phyloP scores from a whole-genome alignment of 441 rosid species.

The Hura crepitans region DNA sequence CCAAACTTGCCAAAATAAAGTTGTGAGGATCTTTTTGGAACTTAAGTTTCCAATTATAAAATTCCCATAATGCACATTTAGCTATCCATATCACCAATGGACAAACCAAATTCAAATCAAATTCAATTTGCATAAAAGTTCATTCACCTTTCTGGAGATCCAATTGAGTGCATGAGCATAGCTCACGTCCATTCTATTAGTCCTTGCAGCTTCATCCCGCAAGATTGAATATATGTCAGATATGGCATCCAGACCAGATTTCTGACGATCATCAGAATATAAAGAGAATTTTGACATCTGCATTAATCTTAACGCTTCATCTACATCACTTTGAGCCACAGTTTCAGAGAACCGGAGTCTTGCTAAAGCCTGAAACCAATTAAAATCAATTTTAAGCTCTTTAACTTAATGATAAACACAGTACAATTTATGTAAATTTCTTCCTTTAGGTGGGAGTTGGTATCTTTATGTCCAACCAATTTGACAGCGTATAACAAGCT shows the following conservation, averaged over 20 bases:
- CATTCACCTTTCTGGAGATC: constrained; percentile 93
- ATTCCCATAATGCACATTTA: too few species aligned
- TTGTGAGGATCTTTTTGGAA: background rate
- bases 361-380: constrained; percentile 70
- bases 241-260: constrained; percentile 92
- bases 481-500: background rate
- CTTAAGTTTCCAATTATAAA: background rate
- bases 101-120: constrained; percentile 6
- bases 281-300: constrained; percentile 99
- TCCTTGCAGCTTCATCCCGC: constrained; percentile 96
- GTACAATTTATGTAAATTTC: background rate
- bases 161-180: constrained; percentile 92
- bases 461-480: background rate
- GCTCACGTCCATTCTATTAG: constrained; percentile 69
- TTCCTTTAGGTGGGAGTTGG: constrained; percentile 2
- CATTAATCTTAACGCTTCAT: constrained; percentile 93
- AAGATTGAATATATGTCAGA: constrained; percentile 95
- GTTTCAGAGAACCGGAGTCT: constrained; percentile 92
- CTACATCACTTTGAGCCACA: constrained; percentile 97
- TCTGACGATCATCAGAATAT: constrained; percentile 88
- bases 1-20: background rate
- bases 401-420: constrained; percentile 6
- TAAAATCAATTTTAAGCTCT: constrained; percentile 15
- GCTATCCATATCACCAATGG: background rate
- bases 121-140: constrained; percentile 10